Evolutionary conservation across 345 rosid genomes (phyloP), one percentile per base, ranked within the genome.

Genomic region (Murraya paniculata): DNA sequence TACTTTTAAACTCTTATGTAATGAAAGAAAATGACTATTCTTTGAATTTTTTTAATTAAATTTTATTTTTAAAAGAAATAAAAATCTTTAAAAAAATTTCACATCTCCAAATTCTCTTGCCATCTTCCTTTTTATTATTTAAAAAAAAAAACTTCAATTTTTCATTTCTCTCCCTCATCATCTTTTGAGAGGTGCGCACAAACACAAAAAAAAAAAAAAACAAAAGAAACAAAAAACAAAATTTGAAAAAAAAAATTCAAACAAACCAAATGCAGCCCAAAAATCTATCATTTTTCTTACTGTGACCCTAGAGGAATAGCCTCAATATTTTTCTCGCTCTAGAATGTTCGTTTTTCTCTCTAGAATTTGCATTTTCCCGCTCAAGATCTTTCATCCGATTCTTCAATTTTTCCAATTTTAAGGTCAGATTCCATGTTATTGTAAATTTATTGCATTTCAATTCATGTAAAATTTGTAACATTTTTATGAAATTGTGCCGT

Each of bases 381-480:
- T 48, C 33, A 5, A 48, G 61, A 64, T 64, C 48, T 2, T 60
- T 7, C 18, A 18, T 16, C 31, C 2, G 78, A 31, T 16, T 5
- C 19, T 50, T 75, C 50, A 64, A 13, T 11, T 64, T 41, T 31
- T 10, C 53, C 16, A 53, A 45, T 8, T 72, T 69, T 21, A 22
- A 81, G 83, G 83, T 76, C 5, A 18, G 73, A 41, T 39, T 67
- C 18, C 64, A 21, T 25, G 24, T n/a, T 66, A 16, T 60, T 21
- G 48, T 60, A 50, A 59, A 35, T 58, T 58, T 59, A 36, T 56
- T 64, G 67, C 58, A 28, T 72, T 50, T 31, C 16, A 35, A 9
- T 69, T 60, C 48, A 25, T 36, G 33, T n/a, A 41, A 62, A 8
- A 9, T 36, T 66, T 50, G 24, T 30, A 50, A 9, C 36, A 9